Percentiles rank a stretch among this genome's conserved stretches.
These are phyloP conservation scores for Bipolaris zeicola DNA, from an alignment of 2,329 filamentous ascomycete genomes.

Conservation along the genomic window DNA sequence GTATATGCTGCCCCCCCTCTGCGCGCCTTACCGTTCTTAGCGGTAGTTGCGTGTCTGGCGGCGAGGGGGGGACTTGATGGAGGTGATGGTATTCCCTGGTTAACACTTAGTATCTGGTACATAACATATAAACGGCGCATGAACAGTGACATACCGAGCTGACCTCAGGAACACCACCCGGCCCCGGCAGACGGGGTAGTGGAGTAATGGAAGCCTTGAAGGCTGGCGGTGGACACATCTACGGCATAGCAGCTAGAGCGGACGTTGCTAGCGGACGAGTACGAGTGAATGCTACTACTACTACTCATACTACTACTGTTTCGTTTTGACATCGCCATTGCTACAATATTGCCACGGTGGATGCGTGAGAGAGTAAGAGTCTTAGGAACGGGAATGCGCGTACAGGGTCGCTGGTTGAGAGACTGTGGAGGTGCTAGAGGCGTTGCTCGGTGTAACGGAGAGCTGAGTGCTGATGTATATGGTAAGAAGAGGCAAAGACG, in stretches of 20 bases:
- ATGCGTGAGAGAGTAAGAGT: neutral
- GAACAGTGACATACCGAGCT: constrained; percentile 46
- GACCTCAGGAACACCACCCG: constrained; percentile 55
- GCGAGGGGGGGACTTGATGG: constrained; percentile 88
- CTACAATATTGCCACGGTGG: constrained; percentile 53
- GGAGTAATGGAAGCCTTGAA: constrained; percentile 61
- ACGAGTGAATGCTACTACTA: constrained; percentile 61
- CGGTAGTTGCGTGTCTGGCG: constrained; percentile 42
- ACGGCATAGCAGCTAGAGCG: constrained; percentile 92
- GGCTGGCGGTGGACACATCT: constrained; percentile 66
- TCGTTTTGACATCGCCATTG: constrained; percentile 75
- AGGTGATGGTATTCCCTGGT: constrained; percentile 79
- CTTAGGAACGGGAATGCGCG: neutral
- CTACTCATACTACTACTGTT: constrained; percentile 68
- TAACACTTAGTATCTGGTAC: constrained; percentile 1
- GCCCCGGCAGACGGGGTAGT: constrained; percentile 80
- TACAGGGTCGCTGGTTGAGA: neutral
- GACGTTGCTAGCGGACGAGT: constrained; percentile 74
- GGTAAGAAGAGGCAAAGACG: constrained; percentile 19
- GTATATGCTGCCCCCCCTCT: constrained; percentile 91
- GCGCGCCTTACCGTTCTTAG: constrained; percentile 58
- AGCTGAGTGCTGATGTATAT: constrained; percentile 5
- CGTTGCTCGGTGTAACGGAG: constrained; percentile 13
- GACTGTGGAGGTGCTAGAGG: constrained; percentile 1
- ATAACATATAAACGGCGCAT: neutral